Conservation (phyloP, 192 early-diverging fungal genomes). For the Backusella mclennaniae region DNA sequence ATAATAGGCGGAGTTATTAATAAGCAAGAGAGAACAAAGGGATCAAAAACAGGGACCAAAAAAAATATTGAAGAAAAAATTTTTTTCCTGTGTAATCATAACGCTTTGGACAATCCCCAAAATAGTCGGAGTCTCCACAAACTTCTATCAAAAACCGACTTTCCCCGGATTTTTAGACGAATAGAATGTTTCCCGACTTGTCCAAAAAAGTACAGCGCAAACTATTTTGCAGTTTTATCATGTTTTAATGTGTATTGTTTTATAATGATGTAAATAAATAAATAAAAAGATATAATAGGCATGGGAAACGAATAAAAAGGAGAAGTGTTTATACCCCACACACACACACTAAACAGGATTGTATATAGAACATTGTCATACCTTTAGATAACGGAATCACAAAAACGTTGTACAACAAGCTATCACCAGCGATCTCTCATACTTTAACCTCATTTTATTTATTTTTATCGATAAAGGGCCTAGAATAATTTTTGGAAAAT, state of each 20-base stretch:
- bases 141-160: slow-evolving; percentile 5
- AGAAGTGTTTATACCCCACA: slow-evolving; percentile 5
- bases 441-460: background rate
- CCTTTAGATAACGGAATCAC: slow-evolving; percentile 3
- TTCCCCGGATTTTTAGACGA: slow-evolving; percentile 8
- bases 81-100: background rate
- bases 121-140: background rate
- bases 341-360: background rate
- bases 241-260: background rate
- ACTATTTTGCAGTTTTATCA: background rate
- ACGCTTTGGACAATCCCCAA: slow-evolving; percentile 6
- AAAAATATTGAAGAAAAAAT: background rate
- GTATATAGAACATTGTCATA: background rate
- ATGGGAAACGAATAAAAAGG: background rate
- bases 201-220: background rate
- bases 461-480: slow-evolving; percentile 4
- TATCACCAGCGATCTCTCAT: background rate
- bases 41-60: slow-evolving; percentile 2
- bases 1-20: background rate
- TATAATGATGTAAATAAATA: background rate
- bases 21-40: background rate
- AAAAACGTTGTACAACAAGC: background rate
- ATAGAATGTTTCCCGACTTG: background rate
- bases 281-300: background rate
- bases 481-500: background rate